These are phyloP conservation scores for Spathaspora sp. DNA, from an alignment of 1,139 yeast species.

Conservation along the genomic window DNA sequence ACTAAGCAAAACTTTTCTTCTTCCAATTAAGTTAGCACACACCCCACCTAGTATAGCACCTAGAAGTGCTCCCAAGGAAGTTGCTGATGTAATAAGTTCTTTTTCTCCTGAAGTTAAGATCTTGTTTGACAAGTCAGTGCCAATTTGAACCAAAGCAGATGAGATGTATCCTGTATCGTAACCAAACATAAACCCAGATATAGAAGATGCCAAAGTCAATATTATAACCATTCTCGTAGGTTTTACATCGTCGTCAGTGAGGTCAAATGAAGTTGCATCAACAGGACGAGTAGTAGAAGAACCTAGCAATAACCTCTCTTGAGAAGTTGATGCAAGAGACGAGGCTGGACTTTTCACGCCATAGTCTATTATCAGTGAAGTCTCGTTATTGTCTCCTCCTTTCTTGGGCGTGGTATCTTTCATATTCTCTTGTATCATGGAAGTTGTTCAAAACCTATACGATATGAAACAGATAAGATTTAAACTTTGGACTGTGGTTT, in stretches of 20 bases:
- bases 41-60: slow-evolving; percentile 79
- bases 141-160: slow-evolving; percentile 82
- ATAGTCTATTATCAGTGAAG: not conserved
- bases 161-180: slow-evolving; percentile 96
- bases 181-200: slow-evolving; percentile 95
- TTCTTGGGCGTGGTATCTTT: not conserved
- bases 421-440: not conserved
- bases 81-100: slow-evolving; percentile 91
- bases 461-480: no score
- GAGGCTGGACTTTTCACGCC: slow-evolving; percentile 9
- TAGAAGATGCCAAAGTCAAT: slow-evolving; percentile 76
- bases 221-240: slow-evolving; percentile 67
- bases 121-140: slow-evolving; percentile 61
- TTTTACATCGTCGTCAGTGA: slow-evolving; percentile 27
- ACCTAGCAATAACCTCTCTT: not conserved
- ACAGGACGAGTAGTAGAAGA: not conserved
- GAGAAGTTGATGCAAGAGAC: slow-evolving; percentile 7
- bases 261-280: slow-evolving; percentile 5
- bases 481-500: no score
- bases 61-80: slow-evolving; percentile 86
- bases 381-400: not conserved
- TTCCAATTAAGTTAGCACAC: slow-evolving; percentile 76
- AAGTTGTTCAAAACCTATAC: not conserved
- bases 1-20: slow-evolving; percentile 75
- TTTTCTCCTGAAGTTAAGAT: slow-evolving; percentile 70